Percentiles rank a stretch among this genome's conserved stretches.
phyloP scores from a whole-genome alignment of 768 basidiomycete species.

The Mycena filopes region DNA sequence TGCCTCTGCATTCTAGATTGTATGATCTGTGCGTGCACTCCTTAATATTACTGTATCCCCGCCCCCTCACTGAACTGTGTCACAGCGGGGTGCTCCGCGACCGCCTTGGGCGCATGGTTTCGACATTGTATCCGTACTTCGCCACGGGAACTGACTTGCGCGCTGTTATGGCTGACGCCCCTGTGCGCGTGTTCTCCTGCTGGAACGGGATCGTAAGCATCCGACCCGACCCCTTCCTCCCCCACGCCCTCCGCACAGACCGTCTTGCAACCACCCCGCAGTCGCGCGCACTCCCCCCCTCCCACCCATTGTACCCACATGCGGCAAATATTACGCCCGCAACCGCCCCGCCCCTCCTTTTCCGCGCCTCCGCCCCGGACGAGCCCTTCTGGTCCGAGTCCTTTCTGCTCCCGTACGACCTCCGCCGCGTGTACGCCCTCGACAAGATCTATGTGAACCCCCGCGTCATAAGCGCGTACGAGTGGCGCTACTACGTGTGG shows the following conservation, averaged over 20 bases:
- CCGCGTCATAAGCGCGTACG: conserved; percentile 48
- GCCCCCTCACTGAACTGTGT: too few species aligned
- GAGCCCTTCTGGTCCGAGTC: conserved; percentile 51
- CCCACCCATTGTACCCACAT: conserved; percentile 7
- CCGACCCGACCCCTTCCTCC: conserved; percentile 51
- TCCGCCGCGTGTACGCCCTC: conserved; percentile 48
- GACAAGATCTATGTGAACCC: conserved; percentile 49
- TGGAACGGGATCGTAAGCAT: conserved; percentile 58
- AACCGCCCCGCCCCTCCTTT: conserved; percentile 41
- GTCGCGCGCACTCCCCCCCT: not conserved
- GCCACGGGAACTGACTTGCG: conserved; percentile 45
- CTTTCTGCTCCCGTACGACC: conserved; percentile 53
- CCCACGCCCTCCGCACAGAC: conserved; percentile 44
- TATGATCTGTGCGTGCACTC: too few species aligned
- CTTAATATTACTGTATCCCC: too few species aligned
- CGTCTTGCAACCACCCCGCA: not conserved
- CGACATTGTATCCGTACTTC: conserved; percentile 51
- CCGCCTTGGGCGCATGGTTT: conserved; percentile 40
- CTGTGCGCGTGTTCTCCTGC: conserved; percentile 54
- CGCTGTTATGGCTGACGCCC: conserved; percentile 46
- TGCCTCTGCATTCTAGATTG: too few species aligned
- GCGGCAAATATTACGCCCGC: conserved; percentile 33
- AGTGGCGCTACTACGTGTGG: conserved; percentile 46
- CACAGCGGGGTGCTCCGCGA: conserved; percentile 48
- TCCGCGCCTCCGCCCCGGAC: conserved; percentile 34